phyloP scores from a whole-genome alignment of 306 rosid species.

The Fagus crenata region DNA sequence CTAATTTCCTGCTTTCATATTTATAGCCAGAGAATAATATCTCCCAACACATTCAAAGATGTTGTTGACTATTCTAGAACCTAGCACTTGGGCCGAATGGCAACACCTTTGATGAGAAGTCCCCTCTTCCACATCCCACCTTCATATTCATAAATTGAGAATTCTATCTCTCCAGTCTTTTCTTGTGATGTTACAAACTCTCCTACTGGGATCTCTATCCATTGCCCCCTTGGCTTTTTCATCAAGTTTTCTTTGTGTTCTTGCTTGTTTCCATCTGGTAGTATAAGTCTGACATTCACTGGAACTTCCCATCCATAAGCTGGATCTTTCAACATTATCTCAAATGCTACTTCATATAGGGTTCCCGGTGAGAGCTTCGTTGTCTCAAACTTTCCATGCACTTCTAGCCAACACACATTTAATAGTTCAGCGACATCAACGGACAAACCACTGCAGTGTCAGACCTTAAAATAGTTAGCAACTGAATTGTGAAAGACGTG shows the following conservation, averaged over 20 bases:
- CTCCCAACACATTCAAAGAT: background rate
- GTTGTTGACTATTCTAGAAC: background rate
- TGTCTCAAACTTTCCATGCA: conserved; percentile 58
- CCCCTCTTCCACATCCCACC: conserved; percentile 72
- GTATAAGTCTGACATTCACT: conserved; percentile 50
- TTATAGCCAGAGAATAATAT: background rate
- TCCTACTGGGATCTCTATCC: conserved; percentile 64
- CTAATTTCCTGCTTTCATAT: background rate
- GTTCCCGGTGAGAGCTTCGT: conserved; percentile 56
- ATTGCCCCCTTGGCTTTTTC: conserved; percentile 30
- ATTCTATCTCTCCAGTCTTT: conserved; percentile 45
- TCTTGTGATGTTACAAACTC: conserved; percentile 40
- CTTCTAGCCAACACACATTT: conserved; percentile 72
- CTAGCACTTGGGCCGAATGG: conserved; percentile 50
- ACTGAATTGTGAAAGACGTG: background rate
- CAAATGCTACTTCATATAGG: conserved; percentile 47
- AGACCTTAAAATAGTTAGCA: background rate
- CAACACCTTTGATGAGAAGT: conserved; percentile 57
- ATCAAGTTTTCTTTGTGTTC: conserved; percentile 39
- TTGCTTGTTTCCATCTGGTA: conserved; percentile 56
- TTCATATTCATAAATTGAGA: conserved; percentile 55
- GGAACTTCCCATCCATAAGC: conserved; percentile 68
- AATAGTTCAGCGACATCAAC: conserved; percentile 58
- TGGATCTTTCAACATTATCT: conserved; percentile 51
- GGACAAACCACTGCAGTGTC: conserved; percentile 42